Evolutionary conservation across 2,329 filamentous ascomycete species (phyloP).

Genomic region (Gaeumannomyces sp.): DNA sequence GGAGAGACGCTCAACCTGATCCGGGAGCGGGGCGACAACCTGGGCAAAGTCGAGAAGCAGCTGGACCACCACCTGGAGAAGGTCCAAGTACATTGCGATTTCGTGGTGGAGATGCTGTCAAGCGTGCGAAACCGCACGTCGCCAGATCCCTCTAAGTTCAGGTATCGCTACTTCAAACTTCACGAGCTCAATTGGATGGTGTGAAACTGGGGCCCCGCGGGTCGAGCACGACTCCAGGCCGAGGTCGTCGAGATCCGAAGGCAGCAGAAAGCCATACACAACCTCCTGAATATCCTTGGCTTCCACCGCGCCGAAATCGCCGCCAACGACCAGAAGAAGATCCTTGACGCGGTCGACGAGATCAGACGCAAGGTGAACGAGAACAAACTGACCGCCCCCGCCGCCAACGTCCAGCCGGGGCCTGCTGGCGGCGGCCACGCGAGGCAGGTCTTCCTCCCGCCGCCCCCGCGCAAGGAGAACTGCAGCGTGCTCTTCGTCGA

Average conservation of each 20-base stretch:
- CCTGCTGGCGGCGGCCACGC: neutral
- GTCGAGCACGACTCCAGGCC: constrained; percentile 18
- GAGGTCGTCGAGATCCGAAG: constrained; percentile 19
- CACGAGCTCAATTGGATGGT: constrained; percentile 16
- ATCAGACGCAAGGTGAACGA: neutral
- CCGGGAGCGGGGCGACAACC: neutral
- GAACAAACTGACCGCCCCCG: neutral
- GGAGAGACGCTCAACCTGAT: neutral
- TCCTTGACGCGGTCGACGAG: neutral
- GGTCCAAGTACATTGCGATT: neutral
- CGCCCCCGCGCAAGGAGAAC: constrained; percentile 13
- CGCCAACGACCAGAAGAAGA: neutral
- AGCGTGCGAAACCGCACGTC: neutral
- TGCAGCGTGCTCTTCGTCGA: constrained; percentile 23
- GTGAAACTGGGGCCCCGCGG: constrained; percentile 20
- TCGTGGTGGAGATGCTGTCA: neutral
- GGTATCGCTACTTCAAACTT: constrained; percentile 18
- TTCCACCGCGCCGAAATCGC: neutral
- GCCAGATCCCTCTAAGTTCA: constrained; percentile 14
- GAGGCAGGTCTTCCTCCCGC: constrained; percentile 7
- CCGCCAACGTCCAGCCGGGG: neutral
- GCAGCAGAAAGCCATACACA: too few relatives aligned
- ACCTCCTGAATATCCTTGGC: too few relatives aligned
- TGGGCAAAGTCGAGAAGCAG: neutral
- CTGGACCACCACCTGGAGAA: neutral